phyloP scores from a whole-genome alignment of 2,329 filamentous ascomycete species.

The Paracoccidioides brasiliensis region DNA sequence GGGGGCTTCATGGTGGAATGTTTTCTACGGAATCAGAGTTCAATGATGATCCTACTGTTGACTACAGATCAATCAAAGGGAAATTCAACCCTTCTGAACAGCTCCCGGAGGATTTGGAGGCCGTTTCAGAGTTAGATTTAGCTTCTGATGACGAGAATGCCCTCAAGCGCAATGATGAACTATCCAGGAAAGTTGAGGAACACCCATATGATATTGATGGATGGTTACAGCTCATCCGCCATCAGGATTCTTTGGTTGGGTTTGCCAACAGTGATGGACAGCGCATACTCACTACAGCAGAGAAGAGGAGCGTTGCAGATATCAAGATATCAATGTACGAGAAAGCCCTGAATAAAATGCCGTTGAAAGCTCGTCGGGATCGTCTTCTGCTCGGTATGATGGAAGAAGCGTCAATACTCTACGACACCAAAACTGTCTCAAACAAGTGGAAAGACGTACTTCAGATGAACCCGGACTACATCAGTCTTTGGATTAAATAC shows the following conservation, averaged over 20 bases:
- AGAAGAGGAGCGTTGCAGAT: slow-evolving; percentile 57
- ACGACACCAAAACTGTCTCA: slow-evolving; percentile 50
- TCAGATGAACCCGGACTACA: slow-evolving; percentile 41
- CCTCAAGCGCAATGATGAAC: slow-evolving; percentile 34
- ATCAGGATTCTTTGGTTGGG: slow-evolving; percentile 59
- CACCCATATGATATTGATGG: slow-evolving; percentile 53
- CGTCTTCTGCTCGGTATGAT: slow-evolving; percentile 56
- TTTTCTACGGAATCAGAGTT: slow-evolving; percentile 20
- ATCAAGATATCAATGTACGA: slow-evolving; percentile 71
- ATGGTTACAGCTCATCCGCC: slow-evolving; percentile 67
- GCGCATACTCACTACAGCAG: slow-evolving; percentile 41
- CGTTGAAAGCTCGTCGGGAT: slow-evolving; percentile 38
- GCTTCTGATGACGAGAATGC: slow-evolving; percentile 34
- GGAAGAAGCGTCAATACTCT: slow-evolving; percentile 59
- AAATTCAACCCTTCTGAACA: slow-evolving; percentile 41
- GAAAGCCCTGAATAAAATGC: slow-evolving; percentile 53
- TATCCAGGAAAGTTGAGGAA: slow-evolving; percentile 52
- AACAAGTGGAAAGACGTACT: slow-evolving; percentile 55
- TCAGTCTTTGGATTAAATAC: slow-evolving; percentile 59
- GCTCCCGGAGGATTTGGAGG: slow-evolving; percentile 36
- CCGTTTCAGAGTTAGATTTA: slow-evolving; percentile 37
- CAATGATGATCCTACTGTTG: slow-evolving; percentile 40
- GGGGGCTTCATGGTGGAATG: slow-evolving; percentile 18
- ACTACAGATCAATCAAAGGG: slow-evolving; percentile 53
- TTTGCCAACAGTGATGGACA: slow-evolving; percentile 19